phyloP scores from a whole-genome alignment of 2,329 filamentous ascomycete species.

The Curvularia spicifera region DNA sequence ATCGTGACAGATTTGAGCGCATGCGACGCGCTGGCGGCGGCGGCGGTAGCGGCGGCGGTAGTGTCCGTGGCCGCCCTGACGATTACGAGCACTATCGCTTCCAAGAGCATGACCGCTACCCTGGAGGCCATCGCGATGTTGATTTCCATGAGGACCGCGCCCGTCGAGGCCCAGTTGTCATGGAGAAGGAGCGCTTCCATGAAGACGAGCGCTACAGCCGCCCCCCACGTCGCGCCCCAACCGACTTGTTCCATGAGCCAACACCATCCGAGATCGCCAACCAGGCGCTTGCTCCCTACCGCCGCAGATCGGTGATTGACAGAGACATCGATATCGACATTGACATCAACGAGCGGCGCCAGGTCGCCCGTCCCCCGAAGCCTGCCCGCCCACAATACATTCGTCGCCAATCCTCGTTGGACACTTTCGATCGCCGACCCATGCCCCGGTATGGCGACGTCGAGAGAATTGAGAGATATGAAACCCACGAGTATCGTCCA shows the following conservation, averaged over 20 bases:
- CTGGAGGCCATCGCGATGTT: constrained; percentile 51
- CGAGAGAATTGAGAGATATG: constrained; percentile 51
- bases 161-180: constrained; percentile 47
- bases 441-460: constrained; percentile 62
- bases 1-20: constrained; percentile 59
- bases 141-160: constrained; percentile 53
- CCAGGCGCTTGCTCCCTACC: constrained; percentile 63
- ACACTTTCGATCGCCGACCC: constrained; percentile 84
- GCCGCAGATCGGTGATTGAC: constrained; percentile 65
- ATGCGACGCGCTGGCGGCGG: constrained; percentile 38
- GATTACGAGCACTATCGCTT: constrained; percentile 50
- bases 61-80: constrained; percentile 32
- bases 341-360: constrained; percentile 50
- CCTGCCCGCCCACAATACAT: constrained; percentile 74
- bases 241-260: constrained; percentile 56
- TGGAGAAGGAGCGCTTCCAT: constrained; percentile 60
- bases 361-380: constrained; percentile 55
- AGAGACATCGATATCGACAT: constrained; percentile 60
- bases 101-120: constrained; percentile 54
- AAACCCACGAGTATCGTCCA: constrained; percentile 63
- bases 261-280: constrained; percentile 56
- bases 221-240: constrained; percentile 46
- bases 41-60: constrained; percentile 1
- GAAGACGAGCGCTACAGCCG: constrained; percentile 60
- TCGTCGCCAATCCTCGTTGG: constrained; percentile 84